Evolutionary conservation across 2,329 filamentous ascomycete species (phyloP).

Genomic region (Alternaria arbusti): DNA sequence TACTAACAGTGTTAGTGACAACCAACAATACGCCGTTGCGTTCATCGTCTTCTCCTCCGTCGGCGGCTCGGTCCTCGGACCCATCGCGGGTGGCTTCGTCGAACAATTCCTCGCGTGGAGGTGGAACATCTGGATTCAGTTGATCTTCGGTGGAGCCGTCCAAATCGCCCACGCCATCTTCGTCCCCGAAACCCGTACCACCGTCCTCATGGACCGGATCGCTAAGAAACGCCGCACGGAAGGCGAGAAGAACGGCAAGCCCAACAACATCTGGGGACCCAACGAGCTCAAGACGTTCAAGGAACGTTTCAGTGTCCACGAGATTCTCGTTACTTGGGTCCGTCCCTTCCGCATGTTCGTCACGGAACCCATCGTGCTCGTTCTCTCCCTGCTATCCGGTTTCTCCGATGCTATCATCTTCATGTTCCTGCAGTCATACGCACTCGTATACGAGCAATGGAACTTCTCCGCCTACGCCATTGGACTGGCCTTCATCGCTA

Average conservation of each 20-base stretch:
- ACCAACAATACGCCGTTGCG: conserved; percentile 72
- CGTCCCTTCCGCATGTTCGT: conserved; percentile 75
- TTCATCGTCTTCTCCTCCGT: conserved; percentile 78
- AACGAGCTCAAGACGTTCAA: conserved; percentile 65
- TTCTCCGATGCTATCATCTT: conserved; percentile 81
- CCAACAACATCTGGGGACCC: conserved; percentile 72
- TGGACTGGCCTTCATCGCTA: conserved; percentile 68
- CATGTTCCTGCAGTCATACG: conserved; percentile 76
- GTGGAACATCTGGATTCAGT: conserved; percentile 85
- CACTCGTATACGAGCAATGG: conserved; percentile 73
- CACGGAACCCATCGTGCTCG: conserved; percentile 76
- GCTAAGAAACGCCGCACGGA: conserved; percentile 74
- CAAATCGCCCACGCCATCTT: conserved; percentile 71
- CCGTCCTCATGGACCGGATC: conserved; percentile 78
- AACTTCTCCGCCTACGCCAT: conserved; percentile 63
- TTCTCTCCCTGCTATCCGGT: conserved; percentile 73
- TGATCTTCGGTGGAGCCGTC: conserved; percentile 76
- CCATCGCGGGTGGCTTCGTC: conserved; percentile 79
- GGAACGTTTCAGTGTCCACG: conserved; percentile 47
- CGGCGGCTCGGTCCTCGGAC: conserved; percentile 76
- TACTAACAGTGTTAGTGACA: conserved; percentile 30
- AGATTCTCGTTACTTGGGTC: conserved; percentile 59
- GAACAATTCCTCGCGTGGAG: conserved; percentile 73
- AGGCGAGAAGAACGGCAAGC: conserved; percentile 65
- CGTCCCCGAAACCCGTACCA: conserved; percentile 80